Evolutionary conservation across 2,329 filamentous ascomycete genomes (phyloP), one percentile per base, ranked within the genome.

Genomic region (Raffaelea arxii): DNA sequence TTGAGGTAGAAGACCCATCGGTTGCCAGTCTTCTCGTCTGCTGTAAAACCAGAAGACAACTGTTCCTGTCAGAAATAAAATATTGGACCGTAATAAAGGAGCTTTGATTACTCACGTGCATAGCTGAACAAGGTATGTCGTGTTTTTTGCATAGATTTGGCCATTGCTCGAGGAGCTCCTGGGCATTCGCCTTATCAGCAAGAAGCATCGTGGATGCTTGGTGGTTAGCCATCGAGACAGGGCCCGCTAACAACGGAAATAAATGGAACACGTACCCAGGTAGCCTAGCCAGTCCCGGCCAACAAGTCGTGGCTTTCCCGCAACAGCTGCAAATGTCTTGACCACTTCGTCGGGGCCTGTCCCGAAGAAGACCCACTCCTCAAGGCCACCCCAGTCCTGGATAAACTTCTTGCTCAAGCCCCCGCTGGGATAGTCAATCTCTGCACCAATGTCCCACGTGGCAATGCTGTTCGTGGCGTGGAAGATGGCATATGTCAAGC

Each of bases 21-120:
- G 3, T 4, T 36, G 27, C 24, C 24, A 21, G 10, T 35, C 2
- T 23, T 7, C 19, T 35, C 30, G 41, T 35, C 41, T 19, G 41
- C 40, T 3, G 41, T 43, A 30, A 35, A 43, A 16, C 41, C 41
- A 3, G 41, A 43, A 23, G 41, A 43, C 27, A 43, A 21, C 41
- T 43, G 41, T 6, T 7, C n/a, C n/a, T n/a, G n/a, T n/a, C n/a
- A n/a, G n/a, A n/a, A n/a, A n/a, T n/a, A n/a, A n/a, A n/a, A n/a
- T n/a, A n/a, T n/a, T n/a, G n/a, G n/a, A n/a, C n/a, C n/a, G n/a
- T n/a, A n/a, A n/a, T n/a, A n/a, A n/a, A n/a, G n/a, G n/a, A n/a
- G n/a, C n/a, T n/a, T n/a, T n/a, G n/a, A n/a, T n/a, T n/a, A n/a
- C n/a, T 41, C 9, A 42, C 41, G 32, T 42, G 41, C 41, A 42